Evolutionary conservation across 225 moss, liverwort and hornwort species (phyloP), one percentile per base, ranked within the genome.

Genomic region (Physcomitrium patens): DNA sequence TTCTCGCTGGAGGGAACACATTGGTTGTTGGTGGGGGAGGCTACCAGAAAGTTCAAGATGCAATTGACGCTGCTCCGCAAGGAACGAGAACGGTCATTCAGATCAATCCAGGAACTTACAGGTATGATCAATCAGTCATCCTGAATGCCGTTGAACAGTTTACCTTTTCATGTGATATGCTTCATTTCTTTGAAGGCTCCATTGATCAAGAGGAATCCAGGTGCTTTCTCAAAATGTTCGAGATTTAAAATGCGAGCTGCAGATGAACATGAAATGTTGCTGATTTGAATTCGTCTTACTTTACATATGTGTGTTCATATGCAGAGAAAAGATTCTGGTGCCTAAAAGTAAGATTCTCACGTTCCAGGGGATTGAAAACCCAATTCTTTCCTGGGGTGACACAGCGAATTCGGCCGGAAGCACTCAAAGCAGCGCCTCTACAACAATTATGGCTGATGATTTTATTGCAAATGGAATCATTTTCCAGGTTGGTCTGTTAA

Each of bases 301-400:
- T 53, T 1, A 19, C 23, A 19, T 11, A 12, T 13, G 7, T 80
- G 7, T 80, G 57, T 57, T 59, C n/a, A 5, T 13, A 0, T 74
- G 69, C 22, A 90, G 90, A 10, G 87, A 87, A 59, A 90, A 87
- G 72, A 60, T 90, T 15, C 37, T n/a, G 9, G 87, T 90, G 24
- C 77, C 83, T 15, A 47, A 78, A 45, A 83, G 82, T 11, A 90
- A 87, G 76, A 23, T 78, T 3, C 58, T 87, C 16, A 90, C 87
- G 3, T 85, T 90, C 24, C 85, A 83, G 50, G 90, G 90, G 10
- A 23, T 75, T 9, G 83, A 80, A 10, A 71, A 81, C 31, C 85
- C 90, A 15, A 77, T 85, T 16, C 42, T 90, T 27, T 67, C 76
- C 0, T 87, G 69, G 18, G 83, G 65, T 1, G 85, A 87, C n/a